Conservation (phyloP, 2,329 filamentous ascomycete genomes). For the Pyrenochaeta sp. region DNA sequence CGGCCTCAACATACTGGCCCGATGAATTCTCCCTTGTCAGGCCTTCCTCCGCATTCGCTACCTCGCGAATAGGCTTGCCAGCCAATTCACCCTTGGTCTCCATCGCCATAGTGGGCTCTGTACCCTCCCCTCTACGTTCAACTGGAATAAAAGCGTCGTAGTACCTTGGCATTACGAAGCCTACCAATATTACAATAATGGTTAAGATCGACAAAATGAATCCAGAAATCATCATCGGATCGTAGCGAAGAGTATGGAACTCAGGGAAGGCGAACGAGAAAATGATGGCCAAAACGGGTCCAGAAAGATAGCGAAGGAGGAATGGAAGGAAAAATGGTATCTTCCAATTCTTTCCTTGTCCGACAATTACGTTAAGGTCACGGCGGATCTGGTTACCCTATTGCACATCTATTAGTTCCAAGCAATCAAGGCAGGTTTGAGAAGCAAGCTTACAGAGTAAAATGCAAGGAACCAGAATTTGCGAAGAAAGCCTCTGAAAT, state of each 20-base stretch:
- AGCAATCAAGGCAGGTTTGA: not conserved
- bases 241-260: slow-evolving; percentile 39
- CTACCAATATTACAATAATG: slow-evolving; percentile 56
- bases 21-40: slow-evolving; percentile 10
- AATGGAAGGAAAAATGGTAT: slow-evolving; percentile 62
- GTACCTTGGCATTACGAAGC: slow-evolving; percentile 62
- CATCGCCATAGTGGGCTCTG: slow-evolving; percentile 39
- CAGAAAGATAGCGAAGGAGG: slow-evolving; percentile 48
- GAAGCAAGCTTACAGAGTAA: slow-evolving; percentile 60
- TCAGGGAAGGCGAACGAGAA: slow-evolving; percentile 45
- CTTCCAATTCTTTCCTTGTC: slow-evolving; percentile 63
- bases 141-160: slow-evolving; percentile 62
- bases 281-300: slow-evolving; percentile 44
- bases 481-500: slow-evolving; percentile 45
- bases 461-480: slow-evolving; percentile 63
- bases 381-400: slow-evolving; percentile 56
- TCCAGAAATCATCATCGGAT: slow-evolving; percentile 46
- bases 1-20: slow-evolving; percentile 3
- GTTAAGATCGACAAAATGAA: slow-evolving; percentile 42
- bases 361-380: slow-evolving; percentile 64
- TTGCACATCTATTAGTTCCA: not conserved
- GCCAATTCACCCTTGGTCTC: slow-evolving; percentile 35
- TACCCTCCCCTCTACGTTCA: slow-evolving; percentile 56
- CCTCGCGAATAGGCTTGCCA: slow-evolving; percentile 21
- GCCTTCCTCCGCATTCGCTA: slow-evolving; percentile 14